Percentiles rank a stretch among this genome's conserved stretches.
Evolutionary conservation across 768 basidiomycete genomes (phyloP).

Genomic region (Boletus bicolor): DNA sequence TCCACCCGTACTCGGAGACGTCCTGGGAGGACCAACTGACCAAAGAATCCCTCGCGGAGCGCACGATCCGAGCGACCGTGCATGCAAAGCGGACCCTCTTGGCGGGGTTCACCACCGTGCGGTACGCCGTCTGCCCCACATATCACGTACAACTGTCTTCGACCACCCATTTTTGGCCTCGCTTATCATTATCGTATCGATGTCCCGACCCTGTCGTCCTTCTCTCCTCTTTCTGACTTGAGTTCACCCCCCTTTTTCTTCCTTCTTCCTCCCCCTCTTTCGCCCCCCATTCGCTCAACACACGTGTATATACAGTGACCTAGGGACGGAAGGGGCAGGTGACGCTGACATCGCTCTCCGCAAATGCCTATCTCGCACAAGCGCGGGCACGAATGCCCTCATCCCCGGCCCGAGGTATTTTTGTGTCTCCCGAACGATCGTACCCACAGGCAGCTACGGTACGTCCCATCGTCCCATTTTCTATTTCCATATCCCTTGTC

Average conservation of each 20-base stretch:
- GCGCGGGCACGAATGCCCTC: conserved; percentile 40
- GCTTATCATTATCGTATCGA: background rate
- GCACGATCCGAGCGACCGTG: conserved; percentile 56
- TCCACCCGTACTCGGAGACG: conserved; percentile 58
- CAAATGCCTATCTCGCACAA: conserved; percentile 48
- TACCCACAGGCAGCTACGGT: conserved; percentile 62
- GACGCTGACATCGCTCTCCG: conserved; percentile 60
- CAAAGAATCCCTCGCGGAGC: conserved; percentile 54
- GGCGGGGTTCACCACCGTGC: conserved; percentile 62
- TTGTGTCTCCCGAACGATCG: conserved; percentile 56
- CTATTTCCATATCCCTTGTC: background rate
- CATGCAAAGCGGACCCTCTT: conserved; percentile 56
- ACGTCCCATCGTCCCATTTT: background rate
- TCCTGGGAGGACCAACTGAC: conserved; percentile 62
- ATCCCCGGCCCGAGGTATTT: conserved; percentile 65
- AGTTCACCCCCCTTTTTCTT: too few species aligned
- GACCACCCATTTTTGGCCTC: background rate
- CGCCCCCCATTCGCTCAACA: background rate
- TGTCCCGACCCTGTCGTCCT: background rate
- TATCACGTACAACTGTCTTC: background rate
- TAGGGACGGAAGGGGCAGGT: conserved; percentile 66
- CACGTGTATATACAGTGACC: conserved; percentile 38
- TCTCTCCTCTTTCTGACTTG: background rate
- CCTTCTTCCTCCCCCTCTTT: background rate
- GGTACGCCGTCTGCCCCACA: conserved; percentile 34